phyloP scores from a whole-genome alignment of 106 monocot species.

The Phalaenopsis equestris region DNA sequence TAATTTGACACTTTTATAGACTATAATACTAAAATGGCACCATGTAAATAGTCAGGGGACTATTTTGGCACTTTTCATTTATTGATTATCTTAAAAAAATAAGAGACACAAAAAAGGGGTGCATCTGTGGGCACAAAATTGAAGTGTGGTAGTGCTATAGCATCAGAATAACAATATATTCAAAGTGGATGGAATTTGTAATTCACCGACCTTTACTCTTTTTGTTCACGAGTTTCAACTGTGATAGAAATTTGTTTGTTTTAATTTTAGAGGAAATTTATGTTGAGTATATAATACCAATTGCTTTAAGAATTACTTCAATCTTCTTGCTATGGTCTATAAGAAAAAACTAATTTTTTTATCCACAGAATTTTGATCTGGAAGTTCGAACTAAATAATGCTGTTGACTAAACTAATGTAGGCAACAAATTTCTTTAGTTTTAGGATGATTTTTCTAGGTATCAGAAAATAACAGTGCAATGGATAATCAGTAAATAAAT shows the following conservation, averaged over 20 bases:
- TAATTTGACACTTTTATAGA: no score
- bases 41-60: no score
- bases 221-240: background rate
- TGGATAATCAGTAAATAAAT: background rate
- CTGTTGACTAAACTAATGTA: background rate
- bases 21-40: no score
- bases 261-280: background rate
- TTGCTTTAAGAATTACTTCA: no score
- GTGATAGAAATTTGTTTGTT: background rate
- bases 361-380: background rate
- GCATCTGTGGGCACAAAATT: no score
- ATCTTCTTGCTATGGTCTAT: background rate
- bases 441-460: background rate
- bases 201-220: background rate
- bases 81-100: no score
- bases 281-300: background rate
- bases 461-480: background rate
- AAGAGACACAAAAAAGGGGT: no score
- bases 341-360: background rate
- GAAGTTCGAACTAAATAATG: background rate
- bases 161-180: background rate
- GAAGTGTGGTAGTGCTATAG: no score
- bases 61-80: no score
- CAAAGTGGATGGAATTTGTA: background rate
- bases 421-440: background rate